Percentiles rank a stretch among this genome's conserved stretches.
Evolutionary conservation across 768 basidiomycete genomes (phyloP).

Genomic region (Russula olivacea): DNA sequence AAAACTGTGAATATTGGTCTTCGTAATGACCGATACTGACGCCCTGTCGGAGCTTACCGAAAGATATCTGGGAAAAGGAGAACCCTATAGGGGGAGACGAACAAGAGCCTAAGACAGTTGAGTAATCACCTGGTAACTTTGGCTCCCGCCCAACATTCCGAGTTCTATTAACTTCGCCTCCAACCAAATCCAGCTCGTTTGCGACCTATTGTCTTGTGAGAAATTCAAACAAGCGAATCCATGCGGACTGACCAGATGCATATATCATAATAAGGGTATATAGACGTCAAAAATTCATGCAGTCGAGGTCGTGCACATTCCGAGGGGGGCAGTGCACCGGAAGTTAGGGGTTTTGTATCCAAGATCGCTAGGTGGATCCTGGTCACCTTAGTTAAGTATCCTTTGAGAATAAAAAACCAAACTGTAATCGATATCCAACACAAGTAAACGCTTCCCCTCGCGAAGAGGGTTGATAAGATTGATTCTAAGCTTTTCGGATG

Average conservation of each 20-base stretch:
- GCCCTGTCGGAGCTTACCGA: conserved; percentile 12
- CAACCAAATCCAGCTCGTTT: conserved; percentile 86
- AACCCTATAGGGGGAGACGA: not conserved
- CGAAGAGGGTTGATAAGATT: conserved; percentile 74
- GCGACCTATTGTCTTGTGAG: conserved; percentile 46
- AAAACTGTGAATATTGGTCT: conserved; percentile 44
- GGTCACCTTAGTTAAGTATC: not conserved
- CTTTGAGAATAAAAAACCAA: conserved; percentile 24
- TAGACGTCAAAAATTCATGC: conserved; percentile 75
- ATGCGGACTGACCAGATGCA: conserved; percentile 62
- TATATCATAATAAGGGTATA: conserved; percentile 84
- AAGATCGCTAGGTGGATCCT: conserved; percentile 51
- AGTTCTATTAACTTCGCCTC: conserved; percentile 84
- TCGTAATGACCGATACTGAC: not conserved
- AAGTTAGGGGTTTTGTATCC: conserved; percentile 81
- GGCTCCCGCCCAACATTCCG: conserved; percentile 68
- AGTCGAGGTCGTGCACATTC: conserved; percentile 81
- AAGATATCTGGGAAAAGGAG: conserved; percentile 18
- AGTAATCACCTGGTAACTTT: conserved; percentile 57
- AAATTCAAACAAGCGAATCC: not conserved
- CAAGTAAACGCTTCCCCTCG: conserved; percentile 71
- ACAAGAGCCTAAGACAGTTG: not conserved
- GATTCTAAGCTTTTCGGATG: conserved; percentile 54
- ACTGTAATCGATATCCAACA: conserved; percentile 90
- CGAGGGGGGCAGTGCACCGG: conserved; percentile 67